Base-by-base conservation (phyloP, 2,329 filamentous ascomycete genomes). In the Aspergillus hortae region DNA sequence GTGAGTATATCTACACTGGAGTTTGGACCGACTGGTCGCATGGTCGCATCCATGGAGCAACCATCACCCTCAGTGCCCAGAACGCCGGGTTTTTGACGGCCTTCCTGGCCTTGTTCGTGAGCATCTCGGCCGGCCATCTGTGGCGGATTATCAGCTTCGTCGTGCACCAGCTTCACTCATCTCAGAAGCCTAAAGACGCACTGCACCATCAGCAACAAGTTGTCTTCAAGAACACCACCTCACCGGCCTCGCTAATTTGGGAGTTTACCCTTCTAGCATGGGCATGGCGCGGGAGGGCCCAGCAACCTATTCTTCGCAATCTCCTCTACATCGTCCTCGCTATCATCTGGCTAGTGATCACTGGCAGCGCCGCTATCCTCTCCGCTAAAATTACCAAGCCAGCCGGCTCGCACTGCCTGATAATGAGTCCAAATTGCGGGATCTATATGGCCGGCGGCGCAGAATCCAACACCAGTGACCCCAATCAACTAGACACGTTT, bases 201-300 rank as follows among this genome's bases (percentile, higher is more conserved):
- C 17, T 68, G 2, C 57, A 69, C 27, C 62, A 70, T 40, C 67
- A 68, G 36, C 59, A 61, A 32, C 69, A 72, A 51, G 58, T 65
- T 0, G 62, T 70, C 10, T 55, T 72, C 12, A 63, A 67, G 4
- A 72, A 70, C 44, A 53, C 35, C 7, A 30, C 44, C 1, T 36
- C 45, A 3, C 33, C 19, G 6, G 35, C 30, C 2, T 43, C 43
- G 6, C 49, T 49, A 4, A 41, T 42, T 4, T 55, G 52, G 52
- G 35, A 45, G 5, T 30, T 55, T 10, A 36, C 38, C 17, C 17
- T 7, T 3, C 35, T 55, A 10, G 42, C 46, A 12, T 53, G 44
- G 44, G 21, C 17, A 5, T 35, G 19, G 6, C 38, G 47, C 1
- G 6, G 19, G 35, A 49, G 38, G 6, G 25, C 43, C 4, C 47